These are phyloP conservation scores for Penicillium sp. DNA, from an alignment of 2,329 filamentous ascomycete species.

Conservation along the genomic window DNA sequence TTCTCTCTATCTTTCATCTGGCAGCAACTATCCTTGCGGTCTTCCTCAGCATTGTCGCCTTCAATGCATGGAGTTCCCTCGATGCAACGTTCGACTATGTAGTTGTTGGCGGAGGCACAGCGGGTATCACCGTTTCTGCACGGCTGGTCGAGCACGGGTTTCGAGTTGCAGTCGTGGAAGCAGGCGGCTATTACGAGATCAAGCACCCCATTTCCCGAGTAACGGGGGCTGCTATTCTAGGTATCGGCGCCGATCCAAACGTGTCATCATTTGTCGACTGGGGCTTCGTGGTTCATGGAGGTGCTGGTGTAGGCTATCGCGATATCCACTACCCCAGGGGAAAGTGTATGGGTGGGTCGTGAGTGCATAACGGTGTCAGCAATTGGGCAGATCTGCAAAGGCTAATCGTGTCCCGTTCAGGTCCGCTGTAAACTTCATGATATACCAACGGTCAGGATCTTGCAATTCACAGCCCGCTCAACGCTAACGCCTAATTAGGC, in stretches of 20 bases:
- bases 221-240: slow-evolving; percentile 22
- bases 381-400: neutral
- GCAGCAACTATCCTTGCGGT: neutral
- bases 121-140: slow-evolving; percentile 46
- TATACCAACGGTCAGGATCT: slow-evolving; percentile 30
- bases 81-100: slow-evolving; percentile 30
- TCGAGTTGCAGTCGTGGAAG: slow-evolving; percentile 40
- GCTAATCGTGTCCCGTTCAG: slow-evolving; percentile 12
- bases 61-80: slow-evolving; percentile 3
- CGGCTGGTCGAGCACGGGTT: slow-evolving; percentile 52
- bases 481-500: slow-evolving; percentile 15
- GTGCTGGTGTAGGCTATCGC: slow-evolving; percentile 47
- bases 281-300: slow-evolving; percentile 50
- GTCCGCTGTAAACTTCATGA: slow-evolving; percentile 34
- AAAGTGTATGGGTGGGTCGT: slow-evolving; percentile 33
- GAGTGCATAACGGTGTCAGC: slow-evolving; percentile 4
- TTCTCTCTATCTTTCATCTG: neutral
- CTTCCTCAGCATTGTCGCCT: neutral
- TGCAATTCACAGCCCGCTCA: neutral
- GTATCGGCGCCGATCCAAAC: slow-evolving; percentile 20
- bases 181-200: slow-evolving; percentile 51
- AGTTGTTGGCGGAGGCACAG: slow-evolving; percentile 41
- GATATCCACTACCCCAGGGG: slow-evolving; percentile 31
- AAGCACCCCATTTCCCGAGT: slow-evolving; percentile 56
- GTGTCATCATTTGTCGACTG: slow-evolving; percentile 49